Base-by-base conservation (phyloP, 2,329 filamentous ascomycete species). In the Phoma sp. region DNA sequence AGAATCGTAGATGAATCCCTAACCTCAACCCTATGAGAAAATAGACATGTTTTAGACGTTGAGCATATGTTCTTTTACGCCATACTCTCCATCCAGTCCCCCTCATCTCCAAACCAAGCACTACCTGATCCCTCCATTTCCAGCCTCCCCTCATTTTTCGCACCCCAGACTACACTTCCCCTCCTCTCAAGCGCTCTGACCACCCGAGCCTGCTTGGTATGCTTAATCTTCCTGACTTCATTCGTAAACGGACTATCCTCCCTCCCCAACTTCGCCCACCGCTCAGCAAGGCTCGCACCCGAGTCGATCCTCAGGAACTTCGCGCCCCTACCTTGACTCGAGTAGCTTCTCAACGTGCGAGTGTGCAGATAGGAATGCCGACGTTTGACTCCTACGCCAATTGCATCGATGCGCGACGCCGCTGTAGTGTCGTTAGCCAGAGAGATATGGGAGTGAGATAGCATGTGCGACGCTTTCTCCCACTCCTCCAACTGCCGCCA, bases 401-500 rank as follows among this genome's bases (percentile, higher is more conserved):
- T 11, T 0, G 11, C 42, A 5, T 36, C 4, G 4, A 28, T 14
- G 1, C 1, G 4, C 4, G 3, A 46, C 1, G 21, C 17, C 12
- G n/a, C 17, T 9, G 32, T 26, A 7, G 9, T 9, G 5, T 10
- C 11, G 12, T 14, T 14, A 3, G 10, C 1, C 1, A 14, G 15
- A 1, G 14, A 18, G 7, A 23, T 38, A 20, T 43, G 25, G 3
- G 26, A 39, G 21, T 51, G 33, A 1, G 48, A 32, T 1, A 50
- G 33, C 47, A 50, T 50, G 15, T 51, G 48, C 5, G 18, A 15
- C 5, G 40, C 33, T 17, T 23, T 45, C 15, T 51, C 47, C 5
- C 11, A 21, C 1, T 43, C 32, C 3, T 10, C 17, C 17, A 17
- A 7, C 1, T 14, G 2, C 2, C 2, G 1, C 47, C 47, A 50